Evolutionary conservation across 805 yeast species (phyloP).

Genomic region (Kodamaea kakaduensis): DNA sequence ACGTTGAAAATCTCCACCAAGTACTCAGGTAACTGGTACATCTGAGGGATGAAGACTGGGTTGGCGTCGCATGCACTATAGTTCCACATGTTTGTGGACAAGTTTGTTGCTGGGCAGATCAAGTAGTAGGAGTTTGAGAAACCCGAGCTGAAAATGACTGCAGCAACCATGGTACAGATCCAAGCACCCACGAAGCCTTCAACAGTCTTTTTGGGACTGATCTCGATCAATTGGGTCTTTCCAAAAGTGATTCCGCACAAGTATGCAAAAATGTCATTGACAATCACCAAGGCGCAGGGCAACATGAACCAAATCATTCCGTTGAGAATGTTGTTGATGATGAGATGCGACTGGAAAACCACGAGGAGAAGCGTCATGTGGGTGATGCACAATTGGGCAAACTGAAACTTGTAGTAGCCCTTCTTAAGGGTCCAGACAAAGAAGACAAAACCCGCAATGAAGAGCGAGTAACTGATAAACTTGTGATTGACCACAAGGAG

Average conservation of each 20-base stretch:
- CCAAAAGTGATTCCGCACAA: constrained; percentile 97
- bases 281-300: constrained; percentile 88
- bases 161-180: constrained; percentile 82
- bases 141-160: constrained; percentile 60
- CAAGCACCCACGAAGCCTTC: constrained; percentile 98
- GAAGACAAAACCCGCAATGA: constrained; percentile 81
- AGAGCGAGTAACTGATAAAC: constrained; percentile 77
- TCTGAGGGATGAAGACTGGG: constrained; percentile 83
- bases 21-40: constrained; percentile 68
- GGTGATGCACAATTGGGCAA: constrained; percentile 88
- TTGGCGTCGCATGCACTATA: constrained; percentile 74
- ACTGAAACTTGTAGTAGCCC: constrained; percentile 87
- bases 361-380: constrained; percentile 90
- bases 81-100: constrained; percentile 58
- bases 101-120: constrained; percentile 81
- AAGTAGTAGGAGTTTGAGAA: constrained; percentile 66
- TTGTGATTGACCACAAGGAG: constrained; percentile 74
- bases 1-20: constrained; percentile 43
- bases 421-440: constrained; percentile 87
- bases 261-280: constrained; percentile 94
- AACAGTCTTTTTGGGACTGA: constrained; percentile 95
- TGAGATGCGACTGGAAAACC: constrained; percentile 90
- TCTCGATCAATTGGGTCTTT: constrained; percentile 82
- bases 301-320: constrained; percentile 94
- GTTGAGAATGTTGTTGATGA: constrained; percentile 80